These are phyloP conservation scores for Rhododendron simsii DNA, from an alignment of 148 eudicot species.

Conservation along the genomic window DNA sequence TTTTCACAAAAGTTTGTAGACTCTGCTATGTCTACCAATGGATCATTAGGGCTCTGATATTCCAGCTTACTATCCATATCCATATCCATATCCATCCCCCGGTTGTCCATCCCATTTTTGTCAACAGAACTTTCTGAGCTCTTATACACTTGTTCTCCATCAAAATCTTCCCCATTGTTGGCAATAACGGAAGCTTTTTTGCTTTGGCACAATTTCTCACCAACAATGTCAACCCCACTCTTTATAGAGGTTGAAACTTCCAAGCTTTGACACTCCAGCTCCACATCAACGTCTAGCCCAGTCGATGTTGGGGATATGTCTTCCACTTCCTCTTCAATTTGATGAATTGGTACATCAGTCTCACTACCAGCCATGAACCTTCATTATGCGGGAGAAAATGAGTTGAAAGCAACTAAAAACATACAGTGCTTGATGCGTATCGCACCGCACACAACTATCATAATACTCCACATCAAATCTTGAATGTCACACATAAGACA, in stretches of 20 bases:
- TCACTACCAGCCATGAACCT: constrained; percentile 16
- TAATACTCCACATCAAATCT: not conserved
- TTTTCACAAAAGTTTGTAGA: not conserved
- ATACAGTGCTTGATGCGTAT: not conserved
- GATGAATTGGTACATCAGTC: constrained; percentile 2
- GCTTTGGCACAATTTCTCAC: not conserved
- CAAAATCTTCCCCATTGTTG: not conserved
- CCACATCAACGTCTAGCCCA: constrained; percentile 6
- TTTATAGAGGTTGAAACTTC: constrained; percentile 4
- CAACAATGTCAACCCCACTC: not conserved
- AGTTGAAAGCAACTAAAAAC: not conserved
- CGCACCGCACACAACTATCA: not conserved
- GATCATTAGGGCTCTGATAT: constrained; percentile 1
- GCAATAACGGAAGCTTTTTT: not conserved
- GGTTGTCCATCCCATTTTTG: constrained; percentile 11
- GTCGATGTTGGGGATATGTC: constrained; percentile 3
- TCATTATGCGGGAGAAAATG: not conserved
- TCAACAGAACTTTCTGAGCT: constrained; percentile 7
- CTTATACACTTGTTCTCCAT: not conserved
- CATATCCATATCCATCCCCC: constrained; percentile 11
- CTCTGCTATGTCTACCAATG: not conserved
- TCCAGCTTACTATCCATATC: constrained; percentile 10
- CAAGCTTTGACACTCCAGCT: constrained; percentile 8
- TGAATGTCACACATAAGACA: not conserved
- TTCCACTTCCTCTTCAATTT: constrained; percentile 11